Evolutionary conservation across 1,284 basidiomycete genomes (phyloP), one percentile per base, ranked within the genome.

Genomic region (Malassezia caprae): DNA sequence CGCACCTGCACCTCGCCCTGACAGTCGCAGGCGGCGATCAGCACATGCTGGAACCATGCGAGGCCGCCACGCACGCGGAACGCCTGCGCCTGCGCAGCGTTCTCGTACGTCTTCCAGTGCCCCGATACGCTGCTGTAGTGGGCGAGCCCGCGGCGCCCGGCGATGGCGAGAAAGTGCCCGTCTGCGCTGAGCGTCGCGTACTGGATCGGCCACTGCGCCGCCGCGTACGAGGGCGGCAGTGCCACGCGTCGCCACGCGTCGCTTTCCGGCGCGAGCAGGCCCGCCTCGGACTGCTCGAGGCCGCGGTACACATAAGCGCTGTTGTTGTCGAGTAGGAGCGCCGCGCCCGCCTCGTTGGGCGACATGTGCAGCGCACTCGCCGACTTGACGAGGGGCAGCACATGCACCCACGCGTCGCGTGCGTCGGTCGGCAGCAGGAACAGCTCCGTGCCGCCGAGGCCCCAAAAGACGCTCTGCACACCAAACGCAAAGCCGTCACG

Each of bases 221-320:
- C 82, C 34, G 96, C 78, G 76, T 98, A 99, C 19, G 79, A 78
- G 65, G 86, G 83, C 0, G 94, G 94, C n/a, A 98, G 83, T 84
- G 87, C 60, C 48, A 67, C 51, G 39, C 61, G 59, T 24, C 64
- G 69, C 69, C 69, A 72, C 8, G 96, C 90, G 67, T 96, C 93
- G 3, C 88, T 89, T 69, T 96, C 91, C n/a, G 93, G 93, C 69
- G 96, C 96, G 73, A 98, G 96, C 45, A 98, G 85, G 69, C 89
- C 91, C 84, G 94, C 87, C 70, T 98, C 93, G 8, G 90, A 90
- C 76, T 96, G 90, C 75, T 98, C 93, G 19, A 89, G 87, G 2
- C 94, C 93, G 56, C 94, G 83, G 73, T 96, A 98, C n/a, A 98
- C 84, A 3, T 96, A 80, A 1, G 90, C 85, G 35, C 88, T 82